Base-by-base conservation (phyloP, 2,329 filamentous ascomycete species). In the Tolypocladium album region DNA sequence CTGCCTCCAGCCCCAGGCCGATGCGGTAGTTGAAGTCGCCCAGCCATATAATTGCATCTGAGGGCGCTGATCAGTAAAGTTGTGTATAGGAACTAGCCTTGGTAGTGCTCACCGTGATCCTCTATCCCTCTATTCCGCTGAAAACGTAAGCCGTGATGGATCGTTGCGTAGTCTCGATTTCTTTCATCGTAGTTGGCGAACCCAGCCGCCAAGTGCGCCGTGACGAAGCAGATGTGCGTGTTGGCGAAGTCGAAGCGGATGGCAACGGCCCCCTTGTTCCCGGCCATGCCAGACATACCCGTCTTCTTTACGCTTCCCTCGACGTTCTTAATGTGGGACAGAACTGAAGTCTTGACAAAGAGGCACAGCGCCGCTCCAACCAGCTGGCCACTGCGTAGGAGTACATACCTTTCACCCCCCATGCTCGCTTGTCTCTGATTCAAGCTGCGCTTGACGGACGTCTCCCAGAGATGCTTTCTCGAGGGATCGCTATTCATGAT, bases 21-120 rank as follows among this genome's bases (percentile, higher is more conserved):
- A 99, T 96, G 22, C 94, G 88, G 74, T 99, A 99, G 71, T 99
- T 99, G 78, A 99, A 99, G 72, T 99, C 94, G 6, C 94, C 94
- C 50, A 97, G 82, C 93, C 94, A 99, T 58, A 97, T 88, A 42
- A 97, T 88, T 27, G 89, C 82, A 66, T 87, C 84, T 82, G 53
- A 34, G 42, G 12, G 17, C 9, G 31, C 11, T 13, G 13, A 8
- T 53, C 31, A 53, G 50, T 9, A 13, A 13, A 9, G 9, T 5
- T n/a, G 17, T 53, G 1, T 3, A 1, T n/a, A 3, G 17, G 17
- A 7, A 2, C 4, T 13, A 20, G 31, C 20, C 11, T n/a, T 7
- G 50, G 9, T 11, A 20, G 9, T 36, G 50, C 69, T 63, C 74
- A 84, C 87, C 91, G 70, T 99, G 94, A 70, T 97, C 89, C 67